These are phyloP conservation scores for Crucihimalaya himalaica DNA, from an alignment of 345 rosid species.

Conservation along the genomic window DNA sequence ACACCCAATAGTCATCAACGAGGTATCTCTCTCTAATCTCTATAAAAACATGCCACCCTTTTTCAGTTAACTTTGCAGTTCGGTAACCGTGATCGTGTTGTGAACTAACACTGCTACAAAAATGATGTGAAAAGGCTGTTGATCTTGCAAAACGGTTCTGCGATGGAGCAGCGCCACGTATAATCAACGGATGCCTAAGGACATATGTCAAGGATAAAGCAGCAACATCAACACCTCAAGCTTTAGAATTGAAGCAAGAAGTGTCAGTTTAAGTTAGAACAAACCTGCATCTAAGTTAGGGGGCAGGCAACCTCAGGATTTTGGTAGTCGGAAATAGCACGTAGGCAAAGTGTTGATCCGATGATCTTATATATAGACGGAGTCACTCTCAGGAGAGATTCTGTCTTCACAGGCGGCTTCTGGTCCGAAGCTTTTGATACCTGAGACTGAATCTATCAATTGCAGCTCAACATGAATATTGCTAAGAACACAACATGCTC, in stretches of 20 bases:
- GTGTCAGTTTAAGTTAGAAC: conserved; percentile 35
- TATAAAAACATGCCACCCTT: not conserved
- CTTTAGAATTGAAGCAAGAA: conserved; percentile 40
- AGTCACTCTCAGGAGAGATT: too few species aligned
- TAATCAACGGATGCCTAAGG: conserved; percentile 90
- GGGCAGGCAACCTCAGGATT: conserved; percentile 37
- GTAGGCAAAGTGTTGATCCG: conserved; percentile 21
- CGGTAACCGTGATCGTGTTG: not conserved
- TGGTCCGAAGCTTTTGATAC: too few species aligned
- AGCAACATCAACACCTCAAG: conserved; percentile 36
- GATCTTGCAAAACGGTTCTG: conserved; percentile 97
- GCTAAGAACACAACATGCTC: too few species aligned
- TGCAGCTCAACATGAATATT: too few species aligned
- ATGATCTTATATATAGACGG: conserved; percentile 27
- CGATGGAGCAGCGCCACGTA: conserved; percentile 88
- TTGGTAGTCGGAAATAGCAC: conserved; percentile 31
- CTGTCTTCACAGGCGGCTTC: too few species aligned
- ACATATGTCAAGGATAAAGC: conserved; percentile 64
- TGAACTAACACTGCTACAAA: conserved; percentile 30
- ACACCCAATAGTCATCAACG: conserved; percentile 88
- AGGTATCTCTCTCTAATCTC: conserved; percentile 50
- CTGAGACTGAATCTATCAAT: too few species aligned
- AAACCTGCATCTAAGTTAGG: conserved; percentile 4
- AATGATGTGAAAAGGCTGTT: conserved; percentile 61
- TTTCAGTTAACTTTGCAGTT: not conserved